A percentile compares a stretch with the other conserved stretches of the same genome.
These are phyloP conservation scores for Sparassis latifolia DNA, from an alignment of 1,284 basidiomycete species.

Conservation along the genomic window DNA sequence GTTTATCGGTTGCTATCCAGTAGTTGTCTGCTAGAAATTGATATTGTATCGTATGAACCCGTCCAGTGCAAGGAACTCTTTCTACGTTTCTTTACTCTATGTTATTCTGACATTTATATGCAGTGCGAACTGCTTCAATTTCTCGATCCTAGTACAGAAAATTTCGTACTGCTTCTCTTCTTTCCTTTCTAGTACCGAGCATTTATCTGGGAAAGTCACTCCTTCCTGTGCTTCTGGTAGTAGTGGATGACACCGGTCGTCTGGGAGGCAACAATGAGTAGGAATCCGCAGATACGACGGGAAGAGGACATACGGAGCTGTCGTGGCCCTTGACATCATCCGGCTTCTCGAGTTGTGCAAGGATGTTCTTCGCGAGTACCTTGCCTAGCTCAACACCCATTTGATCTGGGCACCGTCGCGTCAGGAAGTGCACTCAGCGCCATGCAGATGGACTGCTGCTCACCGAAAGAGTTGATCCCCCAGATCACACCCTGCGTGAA, in stretches of 20 bases:
- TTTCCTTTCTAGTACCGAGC: background rate
- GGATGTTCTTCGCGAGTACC: slow-evolving; percentile 92
- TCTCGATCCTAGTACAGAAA: no score
- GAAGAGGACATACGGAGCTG: slow-evolving; percentile 62
- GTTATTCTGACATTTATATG: no score
- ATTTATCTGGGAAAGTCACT: slow-evolving; percentile 36
- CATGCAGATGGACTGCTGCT: slow-evolving; percentile 14
- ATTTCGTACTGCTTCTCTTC: no score
- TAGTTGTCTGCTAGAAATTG: no score
- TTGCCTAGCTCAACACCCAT: slow-evolving; percentile 98
- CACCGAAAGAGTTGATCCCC: slow-evolving; percentile 97
- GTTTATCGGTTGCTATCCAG: no score
- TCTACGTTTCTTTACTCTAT: no score
- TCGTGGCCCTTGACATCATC: slow-evolving; percentile 88
- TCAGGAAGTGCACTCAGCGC: slow-evolving; percentile 1
- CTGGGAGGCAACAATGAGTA: slow-evolving; percentile 31
- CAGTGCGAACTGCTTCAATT: no score
- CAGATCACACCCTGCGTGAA: slow-evolving; percentile 96
- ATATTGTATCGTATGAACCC: no score
- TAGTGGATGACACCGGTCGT: slow-evolving; percentile 93
- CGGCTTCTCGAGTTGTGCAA: slow-evolving; percentile 79
- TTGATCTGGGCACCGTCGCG: slow-evolving; percentile 50
- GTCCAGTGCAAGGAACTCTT: no score
- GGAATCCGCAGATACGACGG: slow-evolving; percentile 4
- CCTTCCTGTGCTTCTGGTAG: slow-evolving; percentile 83